phyloP scores from a whole-genome alignment of 2,329 filamentous ascomycete species.

The Talaromyces islandicus region DNA sequence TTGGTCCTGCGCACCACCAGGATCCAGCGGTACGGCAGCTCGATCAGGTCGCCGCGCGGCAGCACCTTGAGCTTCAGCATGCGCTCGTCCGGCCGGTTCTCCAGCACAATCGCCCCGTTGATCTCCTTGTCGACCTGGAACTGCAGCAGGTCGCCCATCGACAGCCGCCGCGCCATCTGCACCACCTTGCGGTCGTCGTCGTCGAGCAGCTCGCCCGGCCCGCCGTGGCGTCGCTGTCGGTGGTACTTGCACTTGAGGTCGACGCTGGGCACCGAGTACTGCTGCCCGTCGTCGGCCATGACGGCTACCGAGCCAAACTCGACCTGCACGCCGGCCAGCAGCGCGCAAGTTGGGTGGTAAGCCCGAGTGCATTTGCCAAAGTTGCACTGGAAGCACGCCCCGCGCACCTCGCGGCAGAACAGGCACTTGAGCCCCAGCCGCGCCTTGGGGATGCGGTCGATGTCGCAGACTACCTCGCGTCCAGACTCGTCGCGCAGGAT shows the following conservation, averaged over 20 bases:
- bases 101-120: slow-evolving; percentile 80
- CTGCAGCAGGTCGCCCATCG: slow-evolving; percentile 73
- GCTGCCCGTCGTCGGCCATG: slow-evolving; percentile 81
- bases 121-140: slow-evolving; percentile 82
- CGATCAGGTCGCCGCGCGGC: slow-evolving; percentile 58
- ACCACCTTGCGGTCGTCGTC: slow-evolving; percentile 65
- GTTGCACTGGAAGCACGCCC: slow-evolving; percentile 96
- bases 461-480: slow-evolving; percentile 69
- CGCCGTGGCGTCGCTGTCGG: slow-evolving; percentile 77
- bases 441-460: slow-evolving; percentile 76
- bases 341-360: slow-evolving; percentile 92
- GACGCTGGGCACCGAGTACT: slow-evolving; percentile 87
- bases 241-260: slow-evolving; percentile 95
- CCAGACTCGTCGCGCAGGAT: slow-evolving; percentile 65
- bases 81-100: slow-evolving; percentile 72
- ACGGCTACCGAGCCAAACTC: slow-evolving; percentile 81
- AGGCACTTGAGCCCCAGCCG: slow-evolving; percentile 89
- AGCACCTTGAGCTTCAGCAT: slow-evolving; percentile 74
- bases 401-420: slow-evolving; percentile 87
- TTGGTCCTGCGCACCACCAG: slow-evolving; percentile 45
- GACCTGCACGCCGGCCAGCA: slow-evolving; percentile 84
- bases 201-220: slow-evolving; percentile 60
- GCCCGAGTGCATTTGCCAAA: slow-evolving; percentile 88
- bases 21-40: slow-evolving; percentile 55
- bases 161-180: slow-evolving; percentile 62